Base-by-base conservation (phyloP, 2,329 filamentous ascomycete species). In the Dothistroma pini region DNA sequence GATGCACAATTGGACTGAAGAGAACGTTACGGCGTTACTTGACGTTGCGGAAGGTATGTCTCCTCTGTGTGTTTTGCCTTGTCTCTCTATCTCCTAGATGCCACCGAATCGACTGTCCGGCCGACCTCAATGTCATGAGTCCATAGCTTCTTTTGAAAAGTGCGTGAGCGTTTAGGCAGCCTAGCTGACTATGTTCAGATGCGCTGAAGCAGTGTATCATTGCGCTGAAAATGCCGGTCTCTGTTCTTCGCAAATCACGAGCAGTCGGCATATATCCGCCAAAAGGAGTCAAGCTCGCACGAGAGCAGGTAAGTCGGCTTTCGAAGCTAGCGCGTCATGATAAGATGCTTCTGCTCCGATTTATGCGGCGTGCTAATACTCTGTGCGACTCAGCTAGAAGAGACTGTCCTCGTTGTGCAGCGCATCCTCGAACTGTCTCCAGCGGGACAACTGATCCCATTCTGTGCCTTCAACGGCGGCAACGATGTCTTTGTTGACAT, bases 401-500 rank as follows among this genome's bases (percentile, higher is more conserved):
- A 99, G 78, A 97, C 93, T 0, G 95, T 99, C 0, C 82, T 99
- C 11, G 91, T 96, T 1, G 91, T 95, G 19, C 93, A 97, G 76
- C 93, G 96, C 74, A 92, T 91, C 54, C 83, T 99, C 4, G 93
- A 97, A 76, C 84, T 93, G 69, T 90, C 88, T 47, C 79, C 84
- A 0, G 89, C 89, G 32, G 89, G 89, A 1, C 76, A 80, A 48
- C 75, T 83, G 66, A 69, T 99, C 34, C 95, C 95, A 0, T 99
- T 97, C 73, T 99, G 95, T 74, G 95, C 95, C 22, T 99, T 99
- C 81, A 99, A 99, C 75, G 95, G 93, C 57, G 95, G 95, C 11
- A 93, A 95, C 64, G 95, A 99, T 75, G 92, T 97, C 48, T 99
- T 99, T 76, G 93, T 99, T 57, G 95, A 99, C 75, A 97, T 99